Percentiles rank a stretch among this genome's conserved stretches.
phyloP scores from a whole-genome alignment of 2,329 filamentous ascomycete species.

The Aspergillus pseudoterreus region DNA sequence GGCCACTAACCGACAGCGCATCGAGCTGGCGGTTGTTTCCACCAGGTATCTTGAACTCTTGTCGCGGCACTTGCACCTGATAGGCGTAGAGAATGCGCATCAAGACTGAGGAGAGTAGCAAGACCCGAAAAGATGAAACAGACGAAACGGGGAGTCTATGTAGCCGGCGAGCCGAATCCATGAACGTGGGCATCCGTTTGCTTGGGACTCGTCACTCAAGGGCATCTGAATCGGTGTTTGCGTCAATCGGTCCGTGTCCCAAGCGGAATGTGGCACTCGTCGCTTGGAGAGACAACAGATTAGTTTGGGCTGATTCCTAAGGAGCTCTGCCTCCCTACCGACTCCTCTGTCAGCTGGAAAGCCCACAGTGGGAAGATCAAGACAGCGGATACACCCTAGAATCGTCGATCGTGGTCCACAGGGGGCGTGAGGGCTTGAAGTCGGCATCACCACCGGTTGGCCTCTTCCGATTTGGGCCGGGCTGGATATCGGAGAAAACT shows the following conservation, averaged over 20 bases:
- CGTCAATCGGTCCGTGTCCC: neutral
- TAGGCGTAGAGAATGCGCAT: neutral
- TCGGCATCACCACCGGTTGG: slow-evolving; percentile 3
- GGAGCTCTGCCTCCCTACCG: no score
- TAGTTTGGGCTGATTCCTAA: no score
- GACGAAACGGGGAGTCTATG: neutral
- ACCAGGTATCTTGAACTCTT: no score
- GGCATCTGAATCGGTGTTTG: neutral
- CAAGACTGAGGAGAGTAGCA: neutral
- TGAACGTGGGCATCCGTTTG: no score
- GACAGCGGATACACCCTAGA: neutral
- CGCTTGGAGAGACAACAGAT: no score
- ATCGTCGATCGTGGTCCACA: slow-evolving; percentile 1
- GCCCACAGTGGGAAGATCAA: neutral
- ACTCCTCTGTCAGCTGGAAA: no score
- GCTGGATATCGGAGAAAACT: no score
- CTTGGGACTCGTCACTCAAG: neutral
- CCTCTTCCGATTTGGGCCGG: neutral
- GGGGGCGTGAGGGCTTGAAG: neutral
- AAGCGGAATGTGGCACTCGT: neutral
- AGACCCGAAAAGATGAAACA: neutral
- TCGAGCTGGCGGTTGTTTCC: no score
- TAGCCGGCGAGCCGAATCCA: no score
- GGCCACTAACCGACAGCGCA: neutral
- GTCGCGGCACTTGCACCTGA: neutral